Conservation (phyloP, 495 filamentous ascomycete genomes). For the Aspergillus baeticus region DNA sequence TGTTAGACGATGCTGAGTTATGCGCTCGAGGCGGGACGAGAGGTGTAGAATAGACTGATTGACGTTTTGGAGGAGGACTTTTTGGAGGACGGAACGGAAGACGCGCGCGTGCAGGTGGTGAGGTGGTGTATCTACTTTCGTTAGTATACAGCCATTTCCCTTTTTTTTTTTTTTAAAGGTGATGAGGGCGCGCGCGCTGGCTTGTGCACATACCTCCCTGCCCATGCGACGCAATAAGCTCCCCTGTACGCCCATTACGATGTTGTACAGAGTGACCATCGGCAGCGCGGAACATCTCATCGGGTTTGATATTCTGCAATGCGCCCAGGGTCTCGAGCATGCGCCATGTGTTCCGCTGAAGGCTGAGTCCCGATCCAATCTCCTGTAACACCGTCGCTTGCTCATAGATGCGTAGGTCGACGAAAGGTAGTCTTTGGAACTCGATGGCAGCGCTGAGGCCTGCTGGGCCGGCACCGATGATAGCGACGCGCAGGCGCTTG, state of each 20-base stretch:
- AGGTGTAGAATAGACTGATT: slow-evolving; percentile 17
- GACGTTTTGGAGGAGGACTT: slow-evolving; percentile 21
- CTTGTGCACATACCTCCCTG: slow-evolving; percentile 12
- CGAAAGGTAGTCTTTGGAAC: slow-evolving; percentile 42
- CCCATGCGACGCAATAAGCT: slow-evolving; percentile 14
- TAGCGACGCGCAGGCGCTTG: slow-evolving; percentile 24
- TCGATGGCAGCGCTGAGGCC: slow-evolving; percentile 51
- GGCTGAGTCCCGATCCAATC: slow-evolving; percentile 49
- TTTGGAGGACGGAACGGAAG: slow-evolving; percentile 25
- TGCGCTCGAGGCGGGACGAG: slow-evolving; percentile 10
- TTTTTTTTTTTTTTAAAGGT: background rate
- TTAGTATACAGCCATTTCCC: background rate
- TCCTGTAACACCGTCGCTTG: slow-evolving; percentile 45
- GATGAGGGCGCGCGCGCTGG: background rate
- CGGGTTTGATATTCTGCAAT: slow-evolving; percentile 18
- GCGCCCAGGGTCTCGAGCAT: slow-evolving; percentile 24
- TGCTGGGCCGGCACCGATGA: slow-evolving; percentile 48
- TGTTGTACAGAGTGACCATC: slow-evolving; percentile 24
- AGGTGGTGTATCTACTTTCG: slow-evolving; percentile 10
- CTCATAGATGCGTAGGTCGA: slow-evolving; percentile 48
- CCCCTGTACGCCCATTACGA: slow-evolving; percentile 22
- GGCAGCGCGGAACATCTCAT: slow-evolving; percentile 18
- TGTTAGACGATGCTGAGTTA: slow-evolving; percentile 6
- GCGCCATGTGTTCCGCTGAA: slow-evolving; percentile 30
- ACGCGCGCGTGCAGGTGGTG: slow-evolving; percentile 19